A percentile compares a stretch with the other conserved stretches of the same genome.
These are phyloP conservation scores for Clavulina sp. DNA, from an alignment of 768 basidiomycete genomes.

Conservation along the genomic window DNA sequence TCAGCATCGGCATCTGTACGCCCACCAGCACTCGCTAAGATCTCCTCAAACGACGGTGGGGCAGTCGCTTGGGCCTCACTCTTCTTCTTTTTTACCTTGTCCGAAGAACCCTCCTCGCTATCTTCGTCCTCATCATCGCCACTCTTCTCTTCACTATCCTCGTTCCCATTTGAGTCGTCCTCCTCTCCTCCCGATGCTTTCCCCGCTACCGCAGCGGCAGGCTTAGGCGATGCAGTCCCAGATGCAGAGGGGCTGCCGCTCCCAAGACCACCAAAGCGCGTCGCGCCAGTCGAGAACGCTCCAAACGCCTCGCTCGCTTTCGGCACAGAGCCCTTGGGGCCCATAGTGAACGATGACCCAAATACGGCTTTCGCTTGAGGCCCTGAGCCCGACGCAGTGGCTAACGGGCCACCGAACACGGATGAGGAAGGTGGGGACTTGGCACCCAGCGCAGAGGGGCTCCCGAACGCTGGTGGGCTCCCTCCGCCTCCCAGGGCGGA, in stretches of 20 bases:
- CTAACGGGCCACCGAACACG: neutral
- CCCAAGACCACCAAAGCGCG: neutral
- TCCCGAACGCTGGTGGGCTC: too few species aligned
- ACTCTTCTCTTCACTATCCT: neutral
- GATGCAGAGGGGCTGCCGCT: too few species aligned
- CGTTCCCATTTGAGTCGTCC: neutral
- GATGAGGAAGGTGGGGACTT: neutral
- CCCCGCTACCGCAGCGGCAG: neutral
- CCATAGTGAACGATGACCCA: neutral
- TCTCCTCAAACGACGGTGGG: neutral
- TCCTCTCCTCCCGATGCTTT: neutral
- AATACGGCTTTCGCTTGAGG: too few species aligned
- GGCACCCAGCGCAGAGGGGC: too few species aligned
- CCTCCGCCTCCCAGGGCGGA: too few species aligned
- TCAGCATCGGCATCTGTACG: slow-evolving; percentile 11
- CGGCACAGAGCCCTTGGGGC: neutral
- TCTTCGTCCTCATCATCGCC: neutral
- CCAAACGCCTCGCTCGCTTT: neutral
- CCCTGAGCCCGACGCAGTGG: neutral
- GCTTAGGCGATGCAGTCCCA: neutral
- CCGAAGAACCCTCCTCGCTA: neutral
- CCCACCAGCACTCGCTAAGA: too few species aligned
- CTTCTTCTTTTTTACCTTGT: too few species aligned
- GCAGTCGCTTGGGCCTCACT: too few species aligned
- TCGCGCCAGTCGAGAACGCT: neutral